Evolutionary conservation across 2,329 filamentous ascomycete genomes (phyloP).

Genomic region (Ceratocystis papillata): DNA sequence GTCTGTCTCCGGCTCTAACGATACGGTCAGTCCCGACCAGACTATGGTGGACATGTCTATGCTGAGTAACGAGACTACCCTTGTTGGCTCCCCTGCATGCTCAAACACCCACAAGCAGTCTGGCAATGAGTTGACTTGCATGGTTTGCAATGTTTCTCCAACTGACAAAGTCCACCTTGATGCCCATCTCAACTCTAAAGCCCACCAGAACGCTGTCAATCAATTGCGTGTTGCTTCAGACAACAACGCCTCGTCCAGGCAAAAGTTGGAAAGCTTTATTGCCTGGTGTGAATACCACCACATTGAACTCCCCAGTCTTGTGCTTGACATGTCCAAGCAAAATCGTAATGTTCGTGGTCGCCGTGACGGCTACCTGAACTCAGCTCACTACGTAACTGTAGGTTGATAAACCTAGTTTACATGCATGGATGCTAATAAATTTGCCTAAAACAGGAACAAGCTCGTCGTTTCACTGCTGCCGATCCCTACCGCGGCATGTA

Average conservation of each 20-base stretch:
- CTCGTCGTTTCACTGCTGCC: constrained; percentile 16
- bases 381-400: constrained; percentile 19
- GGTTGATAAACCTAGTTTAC: not conserved
- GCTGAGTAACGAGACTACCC: constrained; percentile 18
- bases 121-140: constrained; percentile 11
- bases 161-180: constrained; percentile 10
- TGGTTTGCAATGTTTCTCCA: constrained; percentile 15
- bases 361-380: constrained; percentile 21
- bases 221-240: constrained; percentile 9
- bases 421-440: not conserved
- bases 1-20: constrained; percentile 1
- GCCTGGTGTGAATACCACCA: constrained; percentile 18
- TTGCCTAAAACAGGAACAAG: constrained; percentile 18
- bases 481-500: constrained; percentile 24
- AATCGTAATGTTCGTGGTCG: constrained; percentile 10
- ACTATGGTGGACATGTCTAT: constrained; percentile 12
- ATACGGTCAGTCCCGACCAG: not conserved
- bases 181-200: constrained; percentile 10
- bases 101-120: not conserved
- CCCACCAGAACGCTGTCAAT: constrained; percentile 8
- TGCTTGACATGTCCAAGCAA: constrained; percentile 8
- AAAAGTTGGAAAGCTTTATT: constrained; percentile 14
- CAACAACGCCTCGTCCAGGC: not conserved
- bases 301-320: constrained; percentile 11
- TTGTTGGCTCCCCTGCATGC: constrained; percentile 10